Percentiles rank a stretch among this genome's conserved stretches.
phyloP scores from a whole-genome alignment of 352 stramenopile genomes.

The Aphanomyces cochlioides region DNA sequence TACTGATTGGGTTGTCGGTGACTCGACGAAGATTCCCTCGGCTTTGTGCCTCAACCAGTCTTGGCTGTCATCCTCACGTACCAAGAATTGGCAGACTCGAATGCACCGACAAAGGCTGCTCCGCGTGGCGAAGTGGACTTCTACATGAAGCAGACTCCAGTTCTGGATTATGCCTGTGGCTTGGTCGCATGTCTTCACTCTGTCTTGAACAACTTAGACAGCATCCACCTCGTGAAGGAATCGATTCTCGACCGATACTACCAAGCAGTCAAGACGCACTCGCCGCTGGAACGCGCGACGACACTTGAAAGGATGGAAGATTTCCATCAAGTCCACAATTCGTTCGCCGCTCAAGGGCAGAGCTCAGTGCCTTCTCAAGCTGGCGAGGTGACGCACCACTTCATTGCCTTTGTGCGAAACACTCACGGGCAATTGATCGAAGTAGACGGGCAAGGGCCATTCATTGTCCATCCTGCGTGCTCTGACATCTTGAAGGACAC shows the following conservation, averaged over 20 bases:
- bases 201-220: constrained; percentile 24
- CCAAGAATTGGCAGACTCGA: neutral
- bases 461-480: constrained; percentile 18
- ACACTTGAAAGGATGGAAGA: constrained; percentile 28
- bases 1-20: constrained; percentile 26
- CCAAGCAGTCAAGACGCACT: constrained; percentile 17
- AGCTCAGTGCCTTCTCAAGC: neutral
- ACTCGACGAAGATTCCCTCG: constrained; percentile 25
- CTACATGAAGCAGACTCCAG: constrained; percentile 30
- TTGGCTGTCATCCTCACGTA: constrained; percentile 27
- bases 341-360: constrained; percentile 16
- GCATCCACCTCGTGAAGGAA: constrained; percentile 6
- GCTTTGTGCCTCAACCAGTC: constrained; percentile 22
- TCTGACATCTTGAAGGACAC: constrained; percentile 16
- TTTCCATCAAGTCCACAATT: constrained; percentile 27
- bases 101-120: neutral
- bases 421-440: constrained; percentile 20
- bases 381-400: constrained; percentile 29
- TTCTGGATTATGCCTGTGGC: constrained; percentile 27
- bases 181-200: constrained; percentile 28
- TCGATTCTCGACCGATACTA: constrained; percentile 25
- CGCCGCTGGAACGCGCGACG: constrained; percentile 11
- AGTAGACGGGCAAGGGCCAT: constrained; percentile 19
- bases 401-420: constrained; percentile 28
- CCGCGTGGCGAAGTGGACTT: neutral